phyloP scores from a whole-genome alignment of 2,329 filamentous ascomycete genomes.

The Xylariaceae sp. region DNA sequence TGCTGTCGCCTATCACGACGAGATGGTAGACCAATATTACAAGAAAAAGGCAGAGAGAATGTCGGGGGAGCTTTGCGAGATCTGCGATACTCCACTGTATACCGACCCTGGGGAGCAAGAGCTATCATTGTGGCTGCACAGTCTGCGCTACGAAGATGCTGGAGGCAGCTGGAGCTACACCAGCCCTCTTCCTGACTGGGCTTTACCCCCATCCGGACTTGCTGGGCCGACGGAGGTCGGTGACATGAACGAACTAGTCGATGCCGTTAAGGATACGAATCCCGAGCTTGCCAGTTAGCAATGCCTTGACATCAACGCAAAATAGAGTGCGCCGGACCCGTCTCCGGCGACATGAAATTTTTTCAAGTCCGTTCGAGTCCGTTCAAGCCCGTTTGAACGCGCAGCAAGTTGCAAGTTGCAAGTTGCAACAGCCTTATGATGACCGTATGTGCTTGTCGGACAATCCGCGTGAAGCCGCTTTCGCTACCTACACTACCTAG shows the following conservation, averaged over 20 bases:
- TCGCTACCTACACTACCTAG: neutral
- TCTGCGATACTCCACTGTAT: constrained; percentile 85
- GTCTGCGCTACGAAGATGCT: constrained; percentile 79
- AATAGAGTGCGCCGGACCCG: neutral
- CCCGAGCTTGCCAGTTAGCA: constrained; percentile 31
- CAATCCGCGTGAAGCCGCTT: constrained; percentile 2
- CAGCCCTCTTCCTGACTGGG: constrained; percentile 81
- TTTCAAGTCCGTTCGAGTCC: neutral
- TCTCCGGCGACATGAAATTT: neutral
- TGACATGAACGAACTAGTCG: constrained; percentile 53
- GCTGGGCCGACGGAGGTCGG: constrained; percentile 66
- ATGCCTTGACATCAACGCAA: constrained; percentile 20
- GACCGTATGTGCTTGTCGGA: neutral
- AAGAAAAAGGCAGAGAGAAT: constrained; percentile 89
- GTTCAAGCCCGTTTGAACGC: too few species aligned
- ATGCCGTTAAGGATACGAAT: constrained; percentile 45
- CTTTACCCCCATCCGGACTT: constrained; percentile 67
- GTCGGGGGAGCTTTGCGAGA: constrained; percentile 73
- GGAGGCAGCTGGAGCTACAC: constrained; percentile 81
- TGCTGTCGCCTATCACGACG: constrained; percentile 87
- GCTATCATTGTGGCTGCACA: constrained; percentile 89
- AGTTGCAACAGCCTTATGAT: neutral
- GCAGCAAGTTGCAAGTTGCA: too few species aligned
- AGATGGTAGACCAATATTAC: constrained; percentile 86
- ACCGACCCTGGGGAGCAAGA: constrained; percentile 88